These are phyloP conservation scores for Colletotrichum trifolii DNA, from an alignment of 2,329 filamentous ascomycete genomes.

Conservation along the genomic window DNA sequence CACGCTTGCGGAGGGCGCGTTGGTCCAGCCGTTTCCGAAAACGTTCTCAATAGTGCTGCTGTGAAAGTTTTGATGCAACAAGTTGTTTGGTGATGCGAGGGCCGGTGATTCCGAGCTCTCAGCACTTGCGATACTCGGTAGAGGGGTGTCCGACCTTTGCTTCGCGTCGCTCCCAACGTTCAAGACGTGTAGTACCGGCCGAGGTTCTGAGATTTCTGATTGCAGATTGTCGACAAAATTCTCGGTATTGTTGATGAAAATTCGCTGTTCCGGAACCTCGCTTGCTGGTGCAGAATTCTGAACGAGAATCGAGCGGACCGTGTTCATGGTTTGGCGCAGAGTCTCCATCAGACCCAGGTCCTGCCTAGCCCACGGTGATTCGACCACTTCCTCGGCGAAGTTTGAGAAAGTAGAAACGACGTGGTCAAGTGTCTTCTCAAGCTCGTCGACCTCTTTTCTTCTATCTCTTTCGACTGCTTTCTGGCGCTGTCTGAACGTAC, in stretches of 20 bases:
- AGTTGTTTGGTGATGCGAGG: neutral
- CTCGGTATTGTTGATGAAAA: neutral
- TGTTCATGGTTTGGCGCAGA: conserved; percentile 8
- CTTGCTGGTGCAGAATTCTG: neutral
- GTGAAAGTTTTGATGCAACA: neutral
- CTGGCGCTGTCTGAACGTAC: conserved; percentile 3
- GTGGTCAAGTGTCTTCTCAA: conserved; percentile 3
- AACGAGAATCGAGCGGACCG: neutral
- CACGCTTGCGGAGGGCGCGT: neutral
- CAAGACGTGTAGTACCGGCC: too few species aligned
- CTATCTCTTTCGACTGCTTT: neutral
- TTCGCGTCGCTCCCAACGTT: too few species aligned
- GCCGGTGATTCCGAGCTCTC: too few species aligned
- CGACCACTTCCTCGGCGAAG: conserved; percentile 2
- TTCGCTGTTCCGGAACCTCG: neutral
- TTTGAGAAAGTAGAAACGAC: neutral
- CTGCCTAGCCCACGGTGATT: conserved; percentile 1
- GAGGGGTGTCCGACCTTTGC: too few species aligned
- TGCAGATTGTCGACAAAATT: neutral
- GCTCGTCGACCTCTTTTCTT: conserved; percentile 4
- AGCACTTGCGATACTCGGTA: too few species aligned
- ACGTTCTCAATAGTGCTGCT: neutral
- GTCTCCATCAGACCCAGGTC: neutral
- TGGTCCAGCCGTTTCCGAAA: conserved; percentile 14
- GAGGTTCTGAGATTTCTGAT: neutral